Base-by-base conservation (phyloP, 768 basidiomycete genomes). In the Mycena metata region DNA sequence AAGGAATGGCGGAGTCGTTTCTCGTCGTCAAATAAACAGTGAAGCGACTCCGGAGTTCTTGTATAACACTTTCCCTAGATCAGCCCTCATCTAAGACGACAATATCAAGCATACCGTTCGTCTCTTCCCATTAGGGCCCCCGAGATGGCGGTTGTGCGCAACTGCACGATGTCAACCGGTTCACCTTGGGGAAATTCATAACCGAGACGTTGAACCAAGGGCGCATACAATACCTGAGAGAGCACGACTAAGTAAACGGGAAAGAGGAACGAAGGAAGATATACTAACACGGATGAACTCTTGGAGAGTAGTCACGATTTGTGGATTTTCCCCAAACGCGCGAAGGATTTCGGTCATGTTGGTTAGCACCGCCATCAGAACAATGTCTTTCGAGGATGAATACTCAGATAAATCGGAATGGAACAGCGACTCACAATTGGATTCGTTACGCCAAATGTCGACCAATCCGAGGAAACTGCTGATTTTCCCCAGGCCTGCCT, bases 281-380 rank as follows among this genome's bases (percentile, higher is more conserved):
- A 17, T 46, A 60, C 86, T 66, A 74, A 91, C 92, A 74, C 83
- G 80, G 64, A 87, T 83, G 77, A 94, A 88, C 6, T 79, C 84
- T 68, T 91, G 83, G 45, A 96, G 76, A 52, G 84, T 81, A 43
- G 82, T 83, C 42, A 79, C 83, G 72, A 85, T 82, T 42, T 81
- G 84, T 36, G 79, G 80, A 74, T 95, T 81, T 77, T 96, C 95
- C 92, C 93, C 96, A 91, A 95, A 98, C 4, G 89, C 85, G 5
- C 83, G 85, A 13, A 83, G 75, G 26, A 98, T 77, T 35, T 80
- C 77, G 19, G 73, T 72, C 50, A 98, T 78, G 63, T 84, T 88
- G 13, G 81, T 80, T 12, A 84, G 79, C 47, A 96, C 89, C 62
- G 89, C 88, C 55, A 85, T 82, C 95, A 94, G 96, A 17, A 97